Conservation (phyloP, 2,329 filamentous ascomycete species). For the Annulohypoxylon truncatum region DNA sequence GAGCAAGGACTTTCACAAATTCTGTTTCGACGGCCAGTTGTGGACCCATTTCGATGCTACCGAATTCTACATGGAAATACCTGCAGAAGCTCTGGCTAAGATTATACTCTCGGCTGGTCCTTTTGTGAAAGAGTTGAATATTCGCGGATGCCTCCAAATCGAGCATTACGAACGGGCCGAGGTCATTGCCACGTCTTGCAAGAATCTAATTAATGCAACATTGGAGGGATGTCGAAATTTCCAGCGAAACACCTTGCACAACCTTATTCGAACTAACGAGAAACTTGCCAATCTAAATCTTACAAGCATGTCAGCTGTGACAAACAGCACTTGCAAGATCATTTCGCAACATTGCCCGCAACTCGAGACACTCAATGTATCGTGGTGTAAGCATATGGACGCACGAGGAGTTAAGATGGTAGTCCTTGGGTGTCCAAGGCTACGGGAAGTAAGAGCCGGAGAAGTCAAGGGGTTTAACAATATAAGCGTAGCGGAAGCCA, state of each 20-base stretch:
- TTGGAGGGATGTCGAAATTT: conserved; percentile 92
- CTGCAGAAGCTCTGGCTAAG: conserved; percentile 82
- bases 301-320: conserved; percentile 81
- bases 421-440: conserved; percentile 75
- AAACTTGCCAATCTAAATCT: conserved; percentile 87
- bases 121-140: conserved; percentile 90
- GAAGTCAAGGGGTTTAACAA: conserved; percentile 86
- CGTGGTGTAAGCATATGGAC: conserved; percentile 91
- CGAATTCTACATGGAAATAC: conserved; percentile 88
- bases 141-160: conserved; percentile 91
- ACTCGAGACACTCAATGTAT: conserved; percentile 87
- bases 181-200: conserved; percentile 83
- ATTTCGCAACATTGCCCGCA: conserved; percentile 83
- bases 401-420: conserved; percentile 79
- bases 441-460: conserved; percentile 84
- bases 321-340: conserved; percentile 86
- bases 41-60: conserved; percentile 89
- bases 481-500: conserved; percentile 73
- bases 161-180: conserved; percentile 82
- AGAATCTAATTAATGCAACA: conserved; percentile 86
- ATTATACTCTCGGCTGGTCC: conserved; percentile 88
- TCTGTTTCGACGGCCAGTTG: conserved; percentile 94
- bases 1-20: conserved; percentile 80
- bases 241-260: conserved; percentile 79
- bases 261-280: conserved; percentile 78